Conservation (phyloP, 2,329 filamentous ascomycete species). For the Aspergillus sp. region DNA sequence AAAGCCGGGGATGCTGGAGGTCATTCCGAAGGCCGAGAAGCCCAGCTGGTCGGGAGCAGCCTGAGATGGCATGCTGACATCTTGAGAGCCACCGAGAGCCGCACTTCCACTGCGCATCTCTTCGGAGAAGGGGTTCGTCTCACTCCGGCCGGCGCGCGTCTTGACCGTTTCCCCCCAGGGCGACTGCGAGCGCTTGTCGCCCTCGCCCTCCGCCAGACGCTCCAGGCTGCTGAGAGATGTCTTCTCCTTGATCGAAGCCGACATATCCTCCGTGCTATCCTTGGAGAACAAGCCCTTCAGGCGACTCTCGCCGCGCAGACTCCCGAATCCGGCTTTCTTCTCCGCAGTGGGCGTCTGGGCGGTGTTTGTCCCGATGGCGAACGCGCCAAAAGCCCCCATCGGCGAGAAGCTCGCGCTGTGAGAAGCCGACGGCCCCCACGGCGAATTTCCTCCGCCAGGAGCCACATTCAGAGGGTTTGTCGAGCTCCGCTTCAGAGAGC, state of each 20-base stretch:
- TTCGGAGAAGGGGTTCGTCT: slow-evolving; percentile 50
- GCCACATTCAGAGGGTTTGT: slow-evolving; percentile 55
- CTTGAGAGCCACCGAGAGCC: slow-evolving; percentile 72
- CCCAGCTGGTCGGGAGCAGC: slow-evolving; percentile 53
- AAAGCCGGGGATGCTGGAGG: slow-evolving; percentile 56
- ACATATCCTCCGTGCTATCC: slow-evolving; percentile 67
- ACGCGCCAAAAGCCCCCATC: slow-evolving; percentile 87
- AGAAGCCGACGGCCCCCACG: slow-evolving; percentile 58
- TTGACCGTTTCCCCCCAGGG: slow-evolving; percentile 52
- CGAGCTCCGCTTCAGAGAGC: slow-evolving; percentile 56
- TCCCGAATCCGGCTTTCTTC: slow-evolving; percentile 68
- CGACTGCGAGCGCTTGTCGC: slow-evolving; percentile 46
- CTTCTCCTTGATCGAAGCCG: slow-evolving; percentile 55
- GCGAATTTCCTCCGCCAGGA: slow-evolving; percentile 50
- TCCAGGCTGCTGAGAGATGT: slow-evolving; percentile 53
- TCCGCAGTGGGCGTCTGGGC: slow-evolving; percentile 60
- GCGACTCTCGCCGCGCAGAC: slow-evolving; percentile 72
- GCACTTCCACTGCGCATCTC: slow-evolving; percentile 60
- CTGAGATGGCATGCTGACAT: slow-evolving; percentile 58
- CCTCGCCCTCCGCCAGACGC: slow-evolving; percentile 53
- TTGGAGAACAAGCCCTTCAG: slow-evolving; percentile 83
- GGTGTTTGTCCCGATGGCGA: slow-evolving; percentile 62
- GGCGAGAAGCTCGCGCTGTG: slow-evolving; percentile 65
- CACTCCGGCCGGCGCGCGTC: slow-evolving; percentile 49
- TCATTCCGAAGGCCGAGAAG: slow-evolving; percentile 62